Base-by-base conservation (phyloP, 1,284 basidiomycete genomes). In the Ceratobasidium sp. region DNA sequence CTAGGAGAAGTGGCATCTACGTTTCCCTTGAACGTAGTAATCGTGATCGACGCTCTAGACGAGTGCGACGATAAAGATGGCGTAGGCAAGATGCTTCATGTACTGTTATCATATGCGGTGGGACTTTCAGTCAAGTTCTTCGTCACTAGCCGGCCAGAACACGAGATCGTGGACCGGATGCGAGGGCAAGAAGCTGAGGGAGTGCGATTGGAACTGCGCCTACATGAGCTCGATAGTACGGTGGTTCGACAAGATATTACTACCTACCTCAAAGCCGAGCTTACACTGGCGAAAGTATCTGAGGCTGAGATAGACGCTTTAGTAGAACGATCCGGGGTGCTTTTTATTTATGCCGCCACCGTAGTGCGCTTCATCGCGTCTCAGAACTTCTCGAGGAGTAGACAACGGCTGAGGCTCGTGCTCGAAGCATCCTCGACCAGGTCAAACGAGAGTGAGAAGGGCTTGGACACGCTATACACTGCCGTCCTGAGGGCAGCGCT, bases 11-110 rank as follows among this genome's bases (percentile, higher is more conserved):
- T 61, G 26, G 4, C 7, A n/a, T 2, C 28, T 15, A 60, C 68
- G 1, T 31, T 73, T 35, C 45, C 54, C 28, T 7, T 6, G 3
- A 15, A 47, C 23, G 8, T 73, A 15, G 37, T 45, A 4, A 54
- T 73, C 15, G 56, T 61, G 10, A 73, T 74, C 31, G 71, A 74
- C 23, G 71, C 71, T 0, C 28, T 74, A 8, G 71, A 74, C 58
- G 71, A 74, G 26, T 74, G 71, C 60, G 58, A 51, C 1, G 49
- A 74, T 33, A 51, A 74, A 39, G 33, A 64, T n/a, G 47, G 71
- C 10, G 58, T 53, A 13, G 20, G 4, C 20, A 23, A 10, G 33
- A 37, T 74, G 8, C 33, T 74, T 8, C 20, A 15, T 0, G 45
- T 42, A 10, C 31, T 74, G 45, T 13, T 64, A 28, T 28, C 26